phyloP scores from a whole-genome alignment of 108 stramenopile species.

The Cyclotella sp. region DNA sequence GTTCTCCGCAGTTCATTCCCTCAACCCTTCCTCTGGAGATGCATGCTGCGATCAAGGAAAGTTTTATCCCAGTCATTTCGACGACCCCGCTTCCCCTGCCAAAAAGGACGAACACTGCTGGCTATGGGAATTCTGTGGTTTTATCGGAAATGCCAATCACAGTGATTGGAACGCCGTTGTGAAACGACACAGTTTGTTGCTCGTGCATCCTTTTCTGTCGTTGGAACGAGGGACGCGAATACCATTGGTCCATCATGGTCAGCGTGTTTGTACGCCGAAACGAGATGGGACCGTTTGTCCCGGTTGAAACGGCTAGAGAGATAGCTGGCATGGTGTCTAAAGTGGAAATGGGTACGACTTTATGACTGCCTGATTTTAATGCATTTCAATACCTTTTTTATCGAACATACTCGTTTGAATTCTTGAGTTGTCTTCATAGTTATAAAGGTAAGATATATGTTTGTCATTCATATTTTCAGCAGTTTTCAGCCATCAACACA shows the following conservation, averaged over 20 bases:
- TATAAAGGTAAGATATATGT: no score
- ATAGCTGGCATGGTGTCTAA: no score
- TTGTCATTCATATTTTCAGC: no score
- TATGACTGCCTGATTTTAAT: no score
- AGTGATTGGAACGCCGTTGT: slow-evolving; percentile 11
- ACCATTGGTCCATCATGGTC: slow-evolving; percentile 31
- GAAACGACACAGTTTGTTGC: slow-evolving; percentile 13
- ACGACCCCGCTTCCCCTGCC: slow-evolving; percentile 11
- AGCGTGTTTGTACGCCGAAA: slow-evolving; percentile 27
- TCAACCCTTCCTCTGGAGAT: slow-evolving; percentile 15
- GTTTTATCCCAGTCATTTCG: slow-evolving; percentile 20
- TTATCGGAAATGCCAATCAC: slow-evolving; percentile 6
- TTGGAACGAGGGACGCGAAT: slow-evolving; percentile 32
- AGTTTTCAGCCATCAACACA: no score
- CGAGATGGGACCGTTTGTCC: not conserved
- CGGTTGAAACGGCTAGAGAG: not conserved
- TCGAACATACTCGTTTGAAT: no score
- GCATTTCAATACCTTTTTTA: no score
- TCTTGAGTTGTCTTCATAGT: no score
- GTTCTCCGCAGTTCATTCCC: slow-evolving; percentile 15
- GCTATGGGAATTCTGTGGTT: slow-evolving; percentile 32
- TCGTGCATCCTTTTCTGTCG: slow-evolving; percentile 18
- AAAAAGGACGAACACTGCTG: not conserved
- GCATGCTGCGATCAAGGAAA: slow-evolving; percentile 42
- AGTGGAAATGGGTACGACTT: no score